Conservation (phyloP, 768 basidiomycete genomes). For the Terana coerulea region DNA sequence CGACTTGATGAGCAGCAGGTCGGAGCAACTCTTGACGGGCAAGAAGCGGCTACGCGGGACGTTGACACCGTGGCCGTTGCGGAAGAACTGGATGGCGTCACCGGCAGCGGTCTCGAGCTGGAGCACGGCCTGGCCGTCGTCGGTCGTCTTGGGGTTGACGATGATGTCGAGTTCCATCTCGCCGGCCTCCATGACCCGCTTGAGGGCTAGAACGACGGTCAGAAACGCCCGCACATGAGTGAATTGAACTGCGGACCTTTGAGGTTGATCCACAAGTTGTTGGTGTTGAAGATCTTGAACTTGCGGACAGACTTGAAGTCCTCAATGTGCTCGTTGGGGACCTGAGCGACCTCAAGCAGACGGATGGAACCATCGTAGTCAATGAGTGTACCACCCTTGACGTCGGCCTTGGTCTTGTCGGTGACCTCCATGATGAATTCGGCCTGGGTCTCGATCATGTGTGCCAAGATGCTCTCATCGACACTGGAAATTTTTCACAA, state of each 20-base stretch:
- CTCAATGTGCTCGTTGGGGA: conserved; percentile 66
- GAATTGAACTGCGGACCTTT: conserved; percentile 30
- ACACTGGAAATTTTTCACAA: conserved; percentile 35
- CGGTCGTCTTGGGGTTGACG: conserved; percentile 66
- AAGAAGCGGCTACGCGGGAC: conserved; percentile 72
- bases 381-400: conserved; percentile 70
- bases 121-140: conserved; percentile 67
- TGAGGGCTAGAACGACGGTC: conserved; percentile 48
- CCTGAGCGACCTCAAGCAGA: conserved; percentile 75
- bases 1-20: conserved; percentile 61
- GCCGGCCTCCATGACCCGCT: conserved; percentile 67
- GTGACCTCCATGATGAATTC: conserved; percentile 78
- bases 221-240: neutral
- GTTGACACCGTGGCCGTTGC: conserved; percentile 64
- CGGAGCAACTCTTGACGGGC: conserved; percentile 61
- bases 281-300: conserved; percentile 81
- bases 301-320: conserved; percentile 76
- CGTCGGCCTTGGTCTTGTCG: conserved; percentile 79
- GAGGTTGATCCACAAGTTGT: conserved; percentile 59
- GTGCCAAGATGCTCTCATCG: conserved; percentile 60
- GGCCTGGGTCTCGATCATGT: conserved; percentile 60
- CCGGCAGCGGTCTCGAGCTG: conserved; percentile 79
- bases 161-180: conserved; percentile 78
- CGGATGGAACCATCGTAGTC: conserved; percentile 65
- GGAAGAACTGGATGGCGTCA: conserved; percentile 72